Percentiles rank a stretch among this genome's conserved stretches.
Conservation (phyloP, 2,329 filamentous ascomycete species). For the Phialophora verrucosa region DNA sequence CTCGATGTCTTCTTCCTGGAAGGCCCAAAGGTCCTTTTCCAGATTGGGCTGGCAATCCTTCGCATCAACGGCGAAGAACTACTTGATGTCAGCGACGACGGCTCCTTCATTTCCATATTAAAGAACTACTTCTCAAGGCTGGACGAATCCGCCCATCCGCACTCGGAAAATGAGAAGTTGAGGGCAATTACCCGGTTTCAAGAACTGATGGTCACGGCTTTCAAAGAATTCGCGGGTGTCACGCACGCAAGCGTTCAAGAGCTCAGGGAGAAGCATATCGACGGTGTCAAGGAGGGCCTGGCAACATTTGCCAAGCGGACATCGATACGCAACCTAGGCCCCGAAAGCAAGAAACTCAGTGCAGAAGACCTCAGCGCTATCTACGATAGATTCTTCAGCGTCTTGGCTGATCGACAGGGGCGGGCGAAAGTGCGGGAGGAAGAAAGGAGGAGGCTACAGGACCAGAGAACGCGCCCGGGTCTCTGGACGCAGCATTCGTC, state of each 20-base stretch:
- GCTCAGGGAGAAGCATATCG: slow-evolving; percentile 88
- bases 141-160: slow-evolving; percentile 94
- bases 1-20: slow-evolving; percentile 98
- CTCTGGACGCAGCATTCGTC: slow-evolving; percentile 32
- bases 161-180: slow-evolving; percentile 92
- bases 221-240: slow-evolving; percentile 96
- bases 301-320: slow-evolving; percentile 97
- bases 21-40: slow-evolving; percentile 95
- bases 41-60: slow-evolving; percentile 94
- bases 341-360: slow-evolving; percentile 89
- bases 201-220: slow-evolving; percentile 98
- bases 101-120: slow-evolving; percentile 93
- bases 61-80: slow-evolving; percentile 97
- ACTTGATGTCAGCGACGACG: slow-evolving; percentile 89
- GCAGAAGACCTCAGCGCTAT: slow-evolving; percentile 84
- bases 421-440: slow-evolving; percentile 79
- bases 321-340: slow-evolving; percentile 91
- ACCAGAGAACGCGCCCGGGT: slow-evolving; percentile 53
- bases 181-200: slow-evolving; percentile 94
- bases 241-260: slow-evolving; percentile 93
- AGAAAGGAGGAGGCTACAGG: slow-evolving; percentile 68
- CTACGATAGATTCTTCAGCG: slow-evolving; percentile 92
- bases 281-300: slow-evolving; percentile 91
- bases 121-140: slow-evolving; percentile 93
- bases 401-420: slow-evolving; percentile 90